A percentile compares a stretch with the other conserved stretches of the same genome.
phyloP scores from a whole-genome alignment of 345 rosid species.

The Lepidium africanum region DNA sequence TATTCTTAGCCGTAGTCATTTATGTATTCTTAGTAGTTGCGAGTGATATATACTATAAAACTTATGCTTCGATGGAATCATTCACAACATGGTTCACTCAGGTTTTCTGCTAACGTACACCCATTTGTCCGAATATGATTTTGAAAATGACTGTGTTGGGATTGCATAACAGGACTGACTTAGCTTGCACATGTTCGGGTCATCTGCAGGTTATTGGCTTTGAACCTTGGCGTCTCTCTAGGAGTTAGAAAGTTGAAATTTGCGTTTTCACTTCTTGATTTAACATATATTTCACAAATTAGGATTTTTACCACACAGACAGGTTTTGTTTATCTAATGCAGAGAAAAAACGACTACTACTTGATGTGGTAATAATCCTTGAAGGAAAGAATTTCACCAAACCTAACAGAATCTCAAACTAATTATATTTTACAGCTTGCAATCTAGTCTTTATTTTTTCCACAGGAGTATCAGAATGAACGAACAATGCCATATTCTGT shows the following conservation, averaged over 20 bases:
- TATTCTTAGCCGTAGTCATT: neutral
- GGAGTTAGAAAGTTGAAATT: neutral
- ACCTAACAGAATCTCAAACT: conserved; percentile 11
- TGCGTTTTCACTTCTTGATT: neutral
- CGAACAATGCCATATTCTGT: conserved; percentile 69
- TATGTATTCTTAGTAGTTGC: neutral
- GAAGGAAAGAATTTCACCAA: neutral
- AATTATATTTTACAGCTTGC: conserved; percentile 1
- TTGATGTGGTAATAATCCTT: neutral
- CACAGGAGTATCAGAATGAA: conserved; percentile 35
- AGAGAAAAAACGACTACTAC: neutral
- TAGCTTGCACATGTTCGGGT: neutral
- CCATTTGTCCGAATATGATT: neutral
- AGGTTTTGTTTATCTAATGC: neutral
- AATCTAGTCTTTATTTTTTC: neutral
- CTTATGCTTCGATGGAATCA: neutral
- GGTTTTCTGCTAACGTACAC: neutral
- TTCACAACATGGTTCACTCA: neutral
- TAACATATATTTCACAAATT: neutral
- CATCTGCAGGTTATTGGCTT: neutral
- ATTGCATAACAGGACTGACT: neutral
- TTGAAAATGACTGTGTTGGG: neutral
- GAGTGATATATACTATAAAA: neutral
- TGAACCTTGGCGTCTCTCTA: neutral
- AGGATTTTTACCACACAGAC: neutral